Percentiles rank a stretch among this genome's conserved stretches.
phyloP scores from a whole-genome alignment of 2,329 filamentous ascomycete species.

The Dendrostoma leiphaemia region DNA sequence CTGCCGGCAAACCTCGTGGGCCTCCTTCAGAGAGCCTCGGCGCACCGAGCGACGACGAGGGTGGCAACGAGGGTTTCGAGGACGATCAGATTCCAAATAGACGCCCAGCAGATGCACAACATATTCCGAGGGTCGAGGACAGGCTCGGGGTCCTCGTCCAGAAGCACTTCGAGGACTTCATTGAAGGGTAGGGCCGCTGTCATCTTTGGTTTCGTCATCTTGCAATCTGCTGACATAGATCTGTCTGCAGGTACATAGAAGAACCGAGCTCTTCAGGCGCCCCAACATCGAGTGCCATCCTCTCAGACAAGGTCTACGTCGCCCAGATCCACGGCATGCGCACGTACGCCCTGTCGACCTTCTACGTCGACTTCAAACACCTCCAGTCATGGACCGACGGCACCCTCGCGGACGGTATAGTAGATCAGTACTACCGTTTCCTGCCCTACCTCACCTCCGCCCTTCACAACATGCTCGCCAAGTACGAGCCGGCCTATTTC shows the following conservation, averaged over 20 bases:
- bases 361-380: constrained; percentile 87
- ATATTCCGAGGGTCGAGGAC: constrained; percentile 72
- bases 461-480: constrained; percentile 89
- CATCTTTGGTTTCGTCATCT: not conserved
- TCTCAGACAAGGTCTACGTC: constrained; percentile 80
- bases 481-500: constrained; percentile 93
- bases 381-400: constrained; percentile 74
- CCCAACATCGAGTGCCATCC: constrained; percentile 67
- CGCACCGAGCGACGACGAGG: constrained; percentile 61
- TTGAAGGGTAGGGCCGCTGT: constrained; percentile 61
- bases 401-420: constrained; percentile 79
- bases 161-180: constrained; percentile 74
- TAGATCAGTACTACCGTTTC: constrained; percentile 91
- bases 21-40: constrained; percentile 63
- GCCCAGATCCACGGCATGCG: constrained; percentile 79
- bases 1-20: constrained; percentile 47
- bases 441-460: constrained; percentile 86
- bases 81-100: constrained; percentile 61
- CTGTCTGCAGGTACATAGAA: constrained; percentile 58
- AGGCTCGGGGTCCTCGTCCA: constrained; percentile 72
- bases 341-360: constrained; percentile 73
- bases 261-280: constrained; percentile 62
- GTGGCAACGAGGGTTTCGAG: constrained; percentile 55
- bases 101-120: constrained; percentile 44
- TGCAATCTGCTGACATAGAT: constrained; percentile 6